Evolutionary conservation across 78 protist species (phyloP).

Genomic region (Dictyostelium citrinum): DNA sequence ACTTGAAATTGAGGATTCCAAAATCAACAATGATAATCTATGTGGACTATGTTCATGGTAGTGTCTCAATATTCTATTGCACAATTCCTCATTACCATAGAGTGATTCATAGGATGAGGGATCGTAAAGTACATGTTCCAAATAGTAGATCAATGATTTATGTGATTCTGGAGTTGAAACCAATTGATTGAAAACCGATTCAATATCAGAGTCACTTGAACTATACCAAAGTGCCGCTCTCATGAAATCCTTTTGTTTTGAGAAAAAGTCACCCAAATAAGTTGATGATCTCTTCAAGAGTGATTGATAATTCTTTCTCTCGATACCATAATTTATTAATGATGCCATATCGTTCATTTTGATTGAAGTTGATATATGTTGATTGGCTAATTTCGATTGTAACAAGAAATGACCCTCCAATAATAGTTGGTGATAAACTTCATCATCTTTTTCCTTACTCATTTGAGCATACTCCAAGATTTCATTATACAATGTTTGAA

Average conservation of each 20-base stretch:
- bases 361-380: conserved; percentile 11
- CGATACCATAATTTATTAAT: conserved; percentile 32
- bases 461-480: conserved; percentile 36
- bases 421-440: conserved; percentile 59
- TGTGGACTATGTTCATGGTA: conserved; percentile 63
- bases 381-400: conserved; percentile 56
- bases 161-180: neutral
- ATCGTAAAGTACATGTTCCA: conserved; percentile 55
- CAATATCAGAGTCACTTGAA: conserved; percentile 67
- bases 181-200: conserved; percentile 34
- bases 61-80: conserved; percentile 41
- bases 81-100: conserved; percentile 43
- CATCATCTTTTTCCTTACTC: conserved; percentile 50
- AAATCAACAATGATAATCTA: conserved; percentile 29
- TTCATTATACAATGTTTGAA: conserved; percentile 47
- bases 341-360: conserved; percentile 64
- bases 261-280: conserved; percentile 26
- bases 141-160: conserved; percentile 44
- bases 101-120: conserved; percentile 58
- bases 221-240: conserved; percentile 78
- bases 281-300: conserved; percentile 52
- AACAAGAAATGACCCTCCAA: conserved; percentile 63
- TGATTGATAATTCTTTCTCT: conserved; percentile 42
- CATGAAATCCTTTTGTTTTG: conserved; percentile 62
- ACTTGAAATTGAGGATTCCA: conserved; percentile 51